phyloP scores from a whole-genome alignment of 257 asterid species.

The Ligustrum vulgare region DNA sequence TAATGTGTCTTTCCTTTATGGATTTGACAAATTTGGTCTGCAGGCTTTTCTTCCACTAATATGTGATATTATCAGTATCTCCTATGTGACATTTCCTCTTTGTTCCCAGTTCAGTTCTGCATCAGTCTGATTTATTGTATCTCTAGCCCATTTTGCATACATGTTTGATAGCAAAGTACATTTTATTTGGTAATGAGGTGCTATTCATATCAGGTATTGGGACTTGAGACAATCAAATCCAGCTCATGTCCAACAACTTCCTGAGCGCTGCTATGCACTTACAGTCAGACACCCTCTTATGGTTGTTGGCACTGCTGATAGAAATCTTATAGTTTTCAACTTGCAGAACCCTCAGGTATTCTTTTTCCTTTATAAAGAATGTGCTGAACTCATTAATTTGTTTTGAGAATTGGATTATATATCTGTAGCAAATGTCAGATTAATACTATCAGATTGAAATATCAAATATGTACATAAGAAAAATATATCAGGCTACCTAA shows the following conservation, averaged over 20 bases:
- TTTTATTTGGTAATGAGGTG: slow-evolving; percentile 23
- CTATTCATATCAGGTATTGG: slow-evolving; percentile 72
- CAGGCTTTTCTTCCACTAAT: not conserved
- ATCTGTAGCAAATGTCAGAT: not conserved
- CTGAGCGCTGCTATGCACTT: slow-evolving; percentile 96
- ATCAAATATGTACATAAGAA: not conserved
- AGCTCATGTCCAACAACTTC: slow-evolving; percentile 86
- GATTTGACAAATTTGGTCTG: not conserved
- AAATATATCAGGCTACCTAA: not conserved
- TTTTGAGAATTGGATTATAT: not conserved
- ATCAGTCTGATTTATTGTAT: slow-evolving; percentile 6
- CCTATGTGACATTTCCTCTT: slow-evolving; percentile 14
- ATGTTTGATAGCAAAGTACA: slow-evolving; percentile 9
- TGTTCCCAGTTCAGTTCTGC: not conserved
- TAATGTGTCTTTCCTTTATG: not conserved
- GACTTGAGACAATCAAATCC: slow-evolving; percentile 92
- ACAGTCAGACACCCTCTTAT: slow-evolving; percentile 83
- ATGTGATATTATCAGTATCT: slow-evolving; percentile 14
- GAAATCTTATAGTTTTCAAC: slow-evolving; percentile 84
- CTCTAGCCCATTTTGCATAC: not conserved
- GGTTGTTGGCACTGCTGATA: slow-evolving; percentile 96
- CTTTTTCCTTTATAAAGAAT: slow-evolving; percentile 10
- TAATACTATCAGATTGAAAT: not conserved
- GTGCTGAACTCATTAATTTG: not conserved
- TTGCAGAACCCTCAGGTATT: slow-evolving; percentile 95